These are phyloP conservation scores for Reticulascus tulasneorum DNA, from an alignment of 2,329 filamentous ascomycete species.

Conservation along the genomic window DNA sequence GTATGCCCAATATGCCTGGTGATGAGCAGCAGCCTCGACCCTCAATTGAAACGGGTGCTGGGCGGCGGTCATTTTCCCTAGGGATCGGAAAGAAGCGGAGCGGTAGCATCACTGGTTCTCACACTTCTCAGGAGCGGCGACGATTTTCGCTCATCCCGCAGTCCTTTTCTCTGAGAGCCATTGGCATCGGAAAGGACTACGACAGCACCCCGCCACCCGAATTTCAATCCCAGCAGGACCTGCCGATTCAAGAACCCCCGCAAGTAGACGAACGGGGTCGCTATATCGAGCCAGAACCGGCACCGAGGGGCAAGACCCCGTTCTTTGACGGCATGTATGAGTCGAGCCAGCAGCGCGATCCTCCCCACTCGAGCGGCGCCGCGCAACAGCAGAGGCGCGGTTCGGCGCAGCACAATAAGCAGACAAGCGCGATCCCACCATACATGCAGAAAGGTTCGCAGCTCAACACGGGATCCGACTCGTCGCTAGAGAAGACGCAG, in stretches of 20 bases:
- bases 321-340: slow-evolving; percentile 12
- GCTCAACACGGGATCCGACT: slow-evolving; percentile 49
- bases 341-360: slow-evolving; percentile 8
- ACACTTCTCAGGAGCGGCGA: slow-evolving; percentile 54
- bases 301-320: slow-evolving; percentile 12
- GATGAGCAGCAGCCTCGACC: slow-evolving; percentile 54
- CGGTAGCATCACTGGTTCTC: slow-evolving; percentile 59
- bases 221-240: slow-evolving; percentile 45
- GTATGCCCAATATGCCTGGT: slow-evolving; percentile 73
- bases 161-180: slow-evolving; percentile 61
- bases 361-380: slow-evolving; percentile 10
- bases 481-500: slow-evolving; percentile 41
- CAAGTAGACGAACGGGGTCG: slow-evolving; percentile 31
- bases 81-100: slow-evolving; percentile 68
- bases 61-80: slow-evolving; percentile 67
- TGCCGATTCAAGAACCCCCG: slow-evolving; percentile 48
- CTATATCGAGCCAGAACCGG: slow-evolving; percentile 24
- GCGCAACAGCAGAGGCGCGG: slow-evolving; percentile 28
- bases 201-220: slow-evolving; percentile 41
- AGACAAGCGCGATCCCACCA: slow-evolving; percentile 40
- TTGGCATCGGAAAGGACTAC: slow-evolving; percentile 56
- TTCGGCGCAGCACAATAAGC: slow-evolving; percentile 36
- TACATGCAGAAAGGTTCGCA: slow-evolving; percentile 44
- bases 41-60: slow-evolving; percentile 66
- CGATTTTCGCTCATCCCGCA: slow-evolving; percentile 69